Percentiles rank a stretch among this genome's conserved stretches.
Evolutionary conservation across 306 rosid species (phyloP).

Genomic region (Morella rubra): DNA sequence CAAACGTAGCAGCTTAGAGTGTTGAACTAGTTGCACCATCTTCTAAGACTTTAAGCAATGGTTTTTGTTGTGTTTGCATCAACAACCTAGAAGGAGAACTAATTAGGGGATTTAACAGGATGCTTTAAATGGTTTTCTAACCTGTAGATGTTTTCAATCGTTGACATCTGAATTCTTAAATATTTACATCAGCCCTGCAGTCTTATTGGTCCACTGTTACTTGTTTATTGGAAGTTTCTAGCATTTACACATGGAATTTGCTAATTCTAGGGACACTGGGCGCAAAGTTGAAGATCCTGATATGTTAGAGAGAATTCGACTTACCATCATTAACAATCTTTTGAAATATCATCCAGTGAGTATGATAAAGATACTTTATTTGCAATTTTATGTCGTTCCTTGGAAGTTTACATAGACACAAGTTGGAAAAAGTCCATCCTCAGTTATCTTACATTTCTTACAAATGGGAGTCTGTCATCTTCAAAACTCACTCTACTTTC

Average conservation of each 20-base stretch:
- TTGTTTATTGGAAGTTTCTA: constrained; percentile 20
- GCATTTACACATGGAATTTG: constrained; percentile 35
- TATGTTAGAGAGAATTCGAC: constrained; percentile 89
- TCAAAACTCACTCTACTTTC: constrained; percentile 18
- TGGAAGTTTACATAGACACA: constrained; percentile 22
- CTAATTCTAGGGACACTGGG: constrained; percentile 66
- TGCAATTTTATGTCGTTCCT: constrained; percentile 1
- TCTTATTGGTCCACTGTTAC: not conserved
- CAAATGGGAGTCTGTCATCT: not conserved
- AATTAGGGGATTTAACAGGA: not conserved
- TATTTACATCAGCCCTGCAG: constrained; percentile 4
- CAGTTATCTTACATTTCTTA: constrained; percentile 13
- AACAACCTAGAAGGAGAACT: not conserved
- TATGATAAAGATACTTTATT: constrained; percentile 22
- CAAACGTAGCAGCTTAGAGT: not conserved
- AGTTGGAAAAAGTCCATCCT: constrained; percentile 12
- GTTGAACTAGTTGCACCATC: not conserved
- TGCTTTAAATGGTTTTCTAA: constrained; percentile 8
- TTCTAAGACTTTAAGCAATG: not conserved
- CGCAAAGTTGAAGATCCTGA: constrained; percentile 98
- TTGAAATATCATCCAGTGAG: constrained; percentile 95
- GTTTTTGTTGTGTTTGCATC: not conserved
- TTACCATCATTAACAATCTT: constrained; percentile 86
- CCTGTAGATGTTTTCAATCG: not conserved
- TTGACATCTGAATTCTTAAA: constrained; percentile 10